These are phyloP conservation scores for Macadamia tetraphylla DNA, from an alignment of 164 flowering plant species.

Conservation along the genomic window DNA sequence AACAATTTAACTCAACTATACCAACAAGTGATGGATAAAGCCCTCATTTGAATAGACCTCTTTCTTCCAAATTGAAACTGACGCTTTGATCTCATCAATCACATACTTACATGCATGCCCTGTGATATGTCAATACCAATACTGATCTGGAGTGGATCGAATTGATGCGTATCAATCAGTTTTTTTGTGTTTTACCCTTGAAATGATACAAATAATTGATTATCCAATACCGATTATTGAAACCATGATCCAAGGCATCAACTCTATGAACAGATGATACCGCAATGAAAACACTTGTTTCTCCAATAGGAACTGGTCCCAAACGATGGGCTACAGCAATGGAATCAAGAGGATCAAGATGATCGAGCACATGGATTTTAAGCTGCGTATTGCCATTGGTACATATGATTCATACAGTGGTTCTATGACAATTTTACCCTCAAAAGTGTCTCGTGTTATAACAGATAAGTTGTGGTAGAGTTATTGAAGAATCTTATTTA, in stretches of 20 bases:
- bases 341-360: constrained; percentile 49
- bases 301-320: constrained; percentile 78
- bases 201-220: too few relatives aligned
- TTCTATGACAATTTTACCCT: constrained; percentile 72
- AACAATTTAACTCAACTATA: too few relatives aligned
- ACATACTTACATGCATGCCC: constrained; percentile 75
- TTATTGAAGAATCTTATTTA: too few relatives aligned
- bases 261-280: constrained; percentile 73
- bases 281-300: constrained; percentile 83
- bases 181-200: too few relatives aligned
- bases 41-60: constrained; percentile 82
- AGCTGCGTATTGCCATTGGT: constrained; percentile 73
- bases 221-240: too few relatives aligned
- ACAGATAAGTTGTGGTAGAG: too few relatives aligned
- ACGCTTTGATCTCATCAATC: constrained; percentile 90
- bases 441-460: constrained; percentile 80
- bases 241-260: constrained; percentile 77
- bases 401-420: constrained; percentile 86
- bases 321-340: constrained; percentile 79
- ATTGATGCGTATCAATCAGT: too few relatives aligned
- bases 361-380: constrained; percentile 73
- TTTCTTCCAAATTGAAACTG: constrained; percentile 97
- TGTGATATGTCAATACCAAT: too few relatives aligned
- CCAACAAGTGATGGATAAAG: too few relatives aligned
- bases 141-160: too few relatives aligned